phyloP scores from a whole-genome alignment of 495 filamentous ascomycete species.

The Peziza echinospora region DNA sequence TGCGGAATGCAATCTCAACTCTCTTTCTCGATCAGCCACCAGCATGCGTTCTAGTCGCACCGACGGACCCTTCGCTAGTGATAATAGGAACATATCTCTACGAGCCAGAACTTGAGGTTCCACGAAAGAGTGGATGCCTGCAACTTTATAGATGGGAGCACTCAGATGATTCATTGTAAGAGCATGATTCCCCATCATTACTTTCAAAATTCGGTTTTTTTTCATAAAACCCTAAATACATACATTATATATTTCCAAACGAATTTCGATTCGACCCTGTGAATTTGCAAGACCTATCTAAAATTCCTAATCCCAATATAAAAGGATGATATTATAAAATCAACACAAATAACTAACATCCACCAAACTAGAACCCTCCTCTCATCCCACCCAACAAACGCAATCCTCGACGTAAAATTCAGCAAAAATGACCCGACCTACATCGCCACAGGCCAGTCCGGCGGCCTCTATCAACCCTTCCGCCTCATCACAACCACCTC shows the following conservation, averaged over 20 bases:
- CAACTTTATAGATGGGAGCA: slow-evolving; percentile 35
- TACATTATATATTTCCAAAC: not conserved
- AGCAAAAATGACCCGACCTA: slow-evolving; percentile 32
- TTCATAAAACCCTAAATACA: not conserved
- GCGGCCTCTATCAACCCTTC: slow-evolving; percentile 46
- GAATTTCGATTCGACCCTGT: not conserved
- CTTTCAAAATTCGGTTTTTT: no score
- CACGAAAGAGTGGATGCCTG: slow-evolving; percentile 57
- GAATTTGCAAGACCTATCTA: no score
- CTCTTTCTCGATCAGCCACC: slow-evolving; percentile 35
- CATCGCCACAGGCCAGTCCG: slow-evolving; percentile 52
- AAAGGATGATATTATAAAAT: no score
- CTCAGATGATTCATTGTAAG: no score
- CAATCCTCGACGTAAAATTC: slow-evolving; percentile 75
- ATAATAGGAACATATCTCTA: slow-evolving; percentile 70
- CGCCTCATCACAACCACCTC: slow-evolving; percentile 20
- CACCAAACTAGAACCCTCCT: slow-evolving; percentile 17
- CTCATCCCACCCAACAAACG: slow-evolving; percentile 36
- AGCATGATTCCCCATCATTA: no score
- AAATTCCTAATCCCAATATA: no score
- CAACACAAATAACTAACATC: no score
- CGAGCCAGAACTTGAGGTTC: slow-evolving; percentile 6
- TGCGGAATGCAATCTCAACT: not conserved
- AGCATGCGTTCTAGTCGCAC: slow-evolving; percentile 68
- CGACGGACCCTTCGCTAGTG: slow-evolving; percentile 39